These are phyloP conservation scores for Hibiscus trionum DNA, from an alignment of 345 rosid species.

Conservation along the genomic window DNA sequence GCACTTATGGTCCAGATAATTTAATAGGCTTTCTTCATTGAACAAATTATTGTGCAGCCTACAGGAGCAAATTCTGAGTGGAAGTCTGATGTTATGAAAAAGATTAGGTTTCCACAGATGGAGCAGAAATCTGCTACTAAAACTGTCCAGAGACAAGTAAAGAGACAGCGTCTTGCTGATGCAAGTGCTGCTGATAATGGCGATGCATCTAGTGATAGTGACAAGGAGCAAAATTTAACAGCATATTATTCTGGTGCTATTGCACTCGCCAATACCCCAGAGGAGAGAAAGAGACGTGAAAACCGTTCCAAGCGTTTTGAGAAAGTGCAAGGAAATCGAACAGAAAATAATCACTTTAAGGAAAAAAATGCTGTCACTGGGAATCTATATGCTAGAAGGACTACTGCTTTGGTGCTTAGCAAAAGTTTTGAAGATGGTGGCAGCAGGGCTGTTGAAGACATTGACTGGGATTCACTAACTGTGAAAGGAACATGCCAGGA, in stretches of 20 bases:
- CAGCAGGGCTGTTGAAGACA: constrained; percentile 94
- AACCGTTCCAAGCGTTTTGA: constrained; percentile 90
- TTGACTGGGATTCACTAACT: constrained; percentile 96
- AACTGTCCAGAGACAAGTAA: constrained; percentile 52
- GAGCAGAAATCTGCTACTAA: constrained; percentile 49
- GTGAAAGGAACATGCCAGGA: constrained; percentile 95
- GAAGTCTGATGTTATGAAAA: constrained; percentile 43
- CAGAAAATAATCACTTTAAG: constrained; percentile 45
- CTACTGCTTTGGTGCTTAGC: constrained; percentile 65
- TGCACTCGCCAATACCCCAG: constrained; percentile 63
- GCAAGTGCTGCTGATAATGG: constrained; percentile 42
- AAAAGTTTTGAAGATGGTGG: constrained; percentile 66
- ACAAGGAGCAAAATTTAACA: constrained; percentile 72
- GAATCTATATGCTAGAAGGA: constrained; percentile 62
- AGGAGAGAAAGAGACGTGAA: constrained; percentile 92
- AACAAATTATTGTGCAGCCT: constrained; percentile 31
- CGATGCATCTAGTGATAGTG: constrained; percentile 94
- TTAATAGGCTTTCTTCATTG: constrained; percentile 6
- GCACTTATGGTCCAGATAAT: constrained; percentile 8
- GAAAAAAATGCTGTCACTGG: constrained; percentile 57
- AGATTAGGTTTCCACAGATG: constrained; percentile 23
- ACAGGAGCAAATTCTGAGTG: constrained; percentile 28
- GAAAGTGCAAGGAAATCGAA: constrained; percentile 54
- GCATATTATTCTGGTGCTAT: constrained; percentile 69
- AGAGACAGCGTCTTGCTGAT: constrained; percentile 68